A percentile compares a stretch with the other conserved stretches of the same genome.
Evolutionary conservation across 164 flowering plant species (phyloP).

Genomic region (Litsea cubeba): DNA sequence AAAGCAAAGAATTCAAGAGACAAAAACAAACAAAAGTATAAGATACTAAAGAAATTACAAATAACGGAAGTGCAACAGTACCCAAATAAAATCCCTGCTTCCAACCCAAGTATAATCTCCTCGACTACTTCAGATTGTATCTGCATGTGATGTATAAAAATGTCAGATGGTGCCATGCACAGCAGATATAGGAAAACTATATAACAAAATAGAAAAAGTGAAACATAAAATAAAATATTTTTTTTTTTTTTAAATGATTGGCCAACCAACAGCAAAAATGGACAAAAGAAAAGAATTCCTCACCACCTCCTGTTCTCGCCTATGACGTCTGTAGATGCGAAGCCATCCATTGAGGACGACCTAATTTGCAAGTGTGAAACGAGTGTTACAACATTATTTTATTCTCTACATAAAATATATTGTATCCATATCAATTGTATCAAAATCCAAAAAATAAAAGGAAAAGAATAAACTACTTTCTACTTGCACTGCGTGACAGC

Average conservation of each 20-base stretch:
- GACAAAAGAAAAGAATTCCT: constrained; percentile 5
- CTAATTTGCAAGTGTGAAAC: constrained; percentile 27
- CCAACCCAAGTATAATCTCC: constrained; percentile 92
- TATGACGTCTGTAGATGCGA: constrained; percentile 68
- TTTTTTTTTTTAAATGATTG: not conserved
- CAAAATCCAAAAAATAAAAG: not conserved
- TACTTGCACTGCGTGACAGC: not conserved
- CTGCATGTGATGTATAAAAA: constrained; percentile 35
- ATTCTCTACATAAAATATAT: not conserved
- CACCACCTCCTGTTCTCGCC: constrained; percentile 91
- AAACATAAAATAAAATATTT: not conserved
- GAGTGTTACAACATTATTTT: not conserved
- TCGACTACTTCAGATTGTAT: constrained; percentile 94
- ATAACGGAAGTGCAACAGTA: constrained; percentile 16
- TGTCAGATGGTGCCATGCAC: not conserved
- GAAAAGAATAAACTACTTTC: not conserved
- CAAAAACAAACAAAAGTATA: not conserved
- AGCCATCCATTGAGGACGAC: constrained; percentile 93
- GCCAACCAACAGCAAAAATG: not conserved
- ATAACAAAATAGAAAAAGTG: not conserved
- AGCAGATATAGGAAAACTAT: not conserved
- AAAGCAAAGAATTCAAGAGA: too few relatives aligned
- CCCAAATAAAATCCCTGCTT: constrained; percentile 98
- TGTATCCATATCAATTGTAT: not conserved
- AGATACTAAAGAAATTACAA: not conserved